These are phyloP conservation scores for Lophiostoma macrostomum DNA, from an alignment of 495 filamentous ascomycete species.

Conservation along the genomic window DNA sequence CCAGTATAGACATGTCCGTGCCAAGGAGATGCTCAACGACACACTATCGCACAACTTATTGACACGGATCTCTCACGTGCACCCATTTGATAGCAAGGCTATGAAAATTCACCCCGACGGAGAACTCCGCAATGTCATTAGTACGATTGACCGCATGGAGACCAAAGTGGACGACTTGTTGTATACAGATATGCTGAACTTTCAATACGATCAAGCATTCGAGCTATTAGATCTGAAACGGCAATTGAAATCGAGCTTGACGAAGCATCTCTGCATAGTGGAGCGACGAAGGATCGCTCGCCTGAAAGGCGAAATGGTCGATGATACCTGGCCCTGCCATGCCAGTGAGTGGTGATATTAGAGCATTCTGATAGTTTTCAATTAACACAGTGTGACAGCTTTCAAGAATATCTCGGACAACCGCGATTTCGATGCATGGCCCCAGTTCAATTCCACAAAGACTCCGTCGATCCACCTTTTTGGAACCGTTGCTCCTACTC, in stretches of 20 bases:
- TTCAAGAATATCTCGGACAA: slow-evolving; percentile 4
- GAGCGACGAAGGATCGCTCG: slow-evolving; percentile 23
- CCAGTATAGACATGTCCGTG: slow-evolving; percentile 1
- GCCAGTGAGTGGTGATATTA: slow-evolving; percentile 2
- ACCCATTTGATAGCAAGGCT: slow-evolving; percentile 20
- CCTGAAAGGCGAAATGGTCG: slow-evolving; percentile 13
- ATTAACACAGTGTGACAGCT: too few relatives aligned
- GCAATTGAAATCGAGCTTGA: slow-evolving; percentile 5
- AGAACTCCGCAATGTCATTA: slow-evolving; percentile 12
- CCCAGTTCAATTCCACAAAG: slow-evolving; percentile 6
- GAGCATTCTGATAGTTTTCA: too few relatives aligned
- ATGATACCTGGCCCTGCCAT: slow-evolving; percentile 5
- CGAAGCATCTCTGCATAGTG: slow-evolving; percentile 23
- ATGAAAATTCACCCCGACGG: slow-evolving; percentile 1
- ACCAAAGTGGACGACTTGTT: slow-evolving; percentile 19
- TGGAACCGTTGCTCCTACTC: too few relatives aligned
- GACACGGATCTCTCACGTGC: slow-evolving; percentile 13
- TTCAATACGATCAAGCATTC: slow-evolving; percentile 15
- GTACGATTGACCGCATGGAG: slow-evolving; percentile 13
- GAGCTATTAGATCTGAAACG: slow-evolving; percentile 17
- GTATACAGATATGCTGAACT: slow-evolving; percentile 12
- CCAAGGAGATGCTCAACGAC: slow-evolving; percentile 29
- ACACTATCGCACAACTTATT: slow-evolving; percentile 18
- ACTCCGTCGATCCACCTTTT: not conserved
- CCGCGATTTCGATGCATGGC: slow-evolving; percentile 14